Conservation (phyloP, 192 early-diverging fungal genomes). For the Podila epigama region DNA sequence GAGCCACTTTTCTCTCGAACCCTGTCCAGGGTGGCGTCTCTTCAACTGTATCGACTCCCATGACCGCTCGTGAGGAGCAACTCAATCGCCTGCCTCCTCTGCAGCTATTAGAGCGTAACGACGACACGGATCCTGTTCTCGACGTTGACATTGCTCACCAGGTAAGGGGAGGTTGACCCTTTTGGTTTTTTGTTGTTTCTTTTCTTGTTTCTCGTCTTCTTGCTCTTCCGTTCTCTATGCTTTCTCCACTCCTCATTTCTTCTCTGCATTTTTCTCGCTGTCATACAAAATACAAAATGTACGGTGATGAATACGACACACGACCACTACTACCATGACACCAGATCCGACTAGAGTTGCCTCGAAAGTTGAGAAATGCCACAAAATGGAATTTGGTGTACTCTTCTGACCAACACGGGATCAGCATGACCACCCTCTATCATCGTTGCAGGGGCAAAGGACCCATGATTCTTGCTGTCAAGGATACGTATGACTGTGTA, state of each 20-base stretch:
- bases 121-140: slow-evolving; percentile 56
- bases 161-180: slow-evolving; percentile 28
- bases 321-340: no score
- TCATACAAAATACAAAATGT: no score
- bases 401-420: slow-evolving; percentile 93
- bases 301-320: no score
- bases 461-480: slow-evolving; percentile 73
- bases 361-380: slow-evolving; percentile 78
- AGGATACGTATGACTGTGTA: slow-evolving; percentile 65
- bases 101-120: slow-evolving; percentile 48
- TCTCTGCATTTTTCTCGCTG: no score
- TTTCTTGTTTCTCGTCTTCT: neutral
- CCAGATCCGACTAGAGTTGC: slow-evolving; percentile 82
- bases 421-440: slow-evolving; percentile 86
- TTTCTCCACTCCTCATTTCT: no score
- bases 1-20: slow-evolving; percentile 12
- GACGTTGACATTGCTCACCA: slow-evolving; percentile 53
- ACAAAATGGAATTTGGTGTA: slow-evolving; percentile 86
- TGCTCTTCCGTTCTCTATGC: neutral
- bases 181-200: neutral
- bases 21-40: neutral
- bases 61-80: slow-evolving; percentile 27
- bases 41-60: slow-evolving; percentile 11
- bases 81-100: slow-evolving; percentile 38
- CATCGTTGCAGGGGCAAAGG: slow-evolving; percentile 67